Conservation (phyloP, 2,329 filamentous ascomycete genomes). For the Penicillium verrucosum region DNA sequence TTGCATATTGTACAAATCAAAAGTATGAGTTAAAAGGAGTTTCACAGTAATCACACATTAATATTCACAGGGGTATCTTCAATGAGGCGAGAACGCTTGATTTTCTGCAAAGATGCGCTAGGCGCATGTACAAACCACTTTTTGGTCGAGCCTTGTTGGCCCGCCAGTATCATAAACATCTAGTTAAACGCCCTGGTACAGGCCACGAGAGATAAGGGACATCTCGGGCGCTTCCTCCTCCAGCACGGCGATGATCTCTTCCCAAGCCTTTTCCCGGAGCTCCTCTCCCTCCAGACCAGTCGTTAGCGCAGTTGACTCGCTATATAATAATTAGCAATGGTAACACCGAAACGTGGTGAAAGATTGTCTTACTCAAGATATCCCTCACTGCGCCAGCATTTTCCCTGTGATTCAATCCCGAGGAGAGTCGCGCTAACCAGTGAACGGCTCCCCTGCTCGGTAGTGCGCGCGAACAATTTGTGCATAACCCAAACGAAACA, state of each 20-base stretch:
- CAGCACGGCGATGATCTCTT: constrained; percentile 39
- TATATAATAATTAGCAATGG: constrained; percentile 21
- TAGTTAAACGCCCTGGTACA: constrained; percentile 5
- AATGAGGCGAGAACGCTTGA: neutral
- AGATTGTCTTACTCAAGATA: constrained; percentile 33
- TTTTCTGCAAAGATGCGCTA: neutral
- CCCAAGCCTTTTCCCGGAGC: constrained; percentile 41
- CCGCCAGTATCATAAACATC: neutral
- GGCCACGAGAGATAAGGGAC: constrained; percentile 1
- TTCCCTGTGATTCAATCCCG: constrained; percentile 44
- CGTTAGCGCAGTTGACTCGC: constrained; percentile 35
- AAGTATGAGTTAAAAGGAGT: neutral
- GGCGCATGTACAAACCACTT: neutral
- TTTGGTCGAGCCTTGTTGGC: neutral
- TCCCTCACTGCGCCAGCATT: constrained; percentile 44
- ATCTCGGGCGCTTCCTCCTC: constrained; percentile 24
- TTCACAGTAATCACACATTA: neutral
- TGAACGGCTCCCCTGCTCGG: constrained; percentile 45
- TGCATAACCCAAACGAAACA: constrained; percentile 35
- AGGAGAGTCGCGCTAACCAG: constrained; percentile 43
- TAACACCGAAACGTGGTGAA: neutral
- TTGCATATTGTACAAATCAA: neutral
- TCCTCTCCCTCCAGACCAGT: constrained; percentile 33
- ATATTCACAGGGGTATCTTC: constrained; percentile 5
- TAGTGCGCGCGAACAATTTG: constrained; percentile 40